phyloP scores from a whole-genome alignment of 169 alveolate species.

The Theileria parva region DNA sequence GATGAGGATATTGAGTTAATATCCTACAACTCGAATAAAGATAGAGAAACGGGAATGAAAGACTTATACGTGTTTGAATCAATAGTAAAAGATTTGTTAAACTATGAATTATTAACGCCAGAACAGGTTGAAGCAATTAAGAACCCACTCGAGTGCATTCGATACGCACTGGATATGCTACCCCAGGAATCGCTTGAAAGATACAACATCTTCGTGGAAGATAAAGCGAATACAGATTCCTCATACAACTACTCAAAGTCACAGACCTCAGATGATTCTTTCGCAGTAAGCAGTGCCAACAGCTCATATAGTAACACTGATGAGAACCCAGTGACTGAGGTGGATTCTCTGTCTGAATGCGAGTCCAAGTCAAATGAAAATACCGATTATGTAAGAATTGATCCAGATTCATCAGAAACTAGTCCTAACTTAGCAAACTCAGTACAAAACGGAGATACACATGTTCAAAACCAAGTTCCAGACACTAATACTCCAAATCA shows the following conservation, averaged over 20 bases:
- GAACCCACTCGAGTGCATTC: slow-evolving; percentile 68
- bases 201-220: slow-evolving; percentile 6
- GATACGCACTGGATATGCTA: slow-evolving; percentile 59
- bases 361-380: not conserved
- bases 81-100: slow-evolving; percentile 56
- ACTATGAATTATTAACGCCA: slow-evolving; percentile 32
- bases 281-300: not conserved
- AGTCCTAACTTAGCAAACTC: too few species aligned
- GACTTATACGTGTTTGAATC: slow-evolving; percentile 59
- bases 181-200: slow-evolving; percentile 65
- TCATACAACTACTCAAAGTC: not conserved
- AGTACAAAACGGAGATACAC: too few species aligned
- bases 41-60: slow-evolving; percentile 31
- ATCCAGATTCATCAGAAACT: slow-evolving; percentile 3
- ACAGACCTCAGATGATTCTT: not conserved
- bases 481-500: too few species aligned
- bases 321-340: not conserved
- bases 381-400: not conserved
- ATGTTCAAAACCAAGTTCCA: too few species aligned
- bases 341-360: not conserved
- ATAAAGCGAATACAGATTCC: slow-evolving; percentile 1
- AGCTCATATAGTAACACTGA: not conserved
- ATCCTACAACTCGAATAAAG: slow-evolving; percentile 8
- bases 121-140: slow-evolving; percentile 42
- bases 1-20: slow-evolving; percentile 79